These are phyloP conservation scores for Solanum paucissectum DNA, from an alignment of 257 asterid genomes.

Conservation along the genomic window DNA sequence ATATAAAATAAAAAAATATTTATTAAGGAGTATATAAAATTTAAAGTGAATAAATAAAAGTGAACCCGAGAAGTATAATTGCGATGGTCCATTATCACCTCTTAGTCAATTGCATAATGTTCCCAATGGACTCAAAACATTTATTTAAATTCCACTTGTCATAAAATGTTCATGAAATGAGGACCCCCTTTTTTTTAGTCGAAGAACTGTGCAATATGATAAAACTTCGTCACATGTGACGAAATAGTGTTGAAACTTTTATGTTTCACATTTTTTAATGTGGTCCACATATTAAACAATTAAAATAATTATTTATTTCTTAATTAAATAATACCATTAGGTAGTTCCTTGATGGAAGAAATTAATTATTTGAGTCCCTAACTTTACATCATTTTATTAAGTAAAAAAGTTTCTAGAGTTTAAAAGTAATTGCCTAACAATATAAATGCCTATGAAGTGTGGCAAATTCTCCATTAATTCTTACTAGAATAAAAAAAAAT, in stretches of 20 bases:
- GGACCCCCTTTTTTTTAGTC: not conserved
- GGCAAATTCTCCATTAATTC: not conserved
- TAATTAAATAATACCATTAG: not conserved
- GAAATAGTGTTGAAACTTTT: not conserved
- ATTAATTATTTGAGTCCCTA: not conserved
- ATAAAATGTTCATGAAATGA: not conserved
- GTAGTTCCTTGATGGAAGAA: not conserved
- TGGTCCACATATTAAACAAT: not conserved
- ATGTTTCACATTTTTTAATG: not conserved
- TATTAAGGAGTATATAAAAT: too few species aligned
- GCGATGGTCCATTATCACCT: not conserved
- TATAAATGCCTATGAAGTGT: not conserved
- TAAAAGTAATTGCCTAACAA: not conserved
- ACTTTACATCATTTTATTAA: not conserved
- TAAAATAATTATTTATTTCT: not conserved
- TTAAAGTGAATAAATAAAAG: too few species aligned
- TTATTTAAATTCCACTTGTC: not conserved
- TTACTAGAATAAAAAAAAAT: too few species aligned
- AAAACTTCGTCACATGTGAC: not conserved
- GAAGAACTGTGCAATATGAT: not conserved
- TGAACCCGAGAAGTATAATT: too few species aligned
- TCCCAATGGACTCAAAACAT: not conserved
- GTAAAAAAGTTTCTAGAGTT: not conserved
- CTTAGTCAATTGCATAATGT: not conserved
- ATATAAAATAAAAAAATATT: rapidly evolving